A percentile compares a stretch with the other conserved stretches of the same genome.
Conservation (phyloP, 164 flowering plant species). For the Vitis rupestris region DNA sequence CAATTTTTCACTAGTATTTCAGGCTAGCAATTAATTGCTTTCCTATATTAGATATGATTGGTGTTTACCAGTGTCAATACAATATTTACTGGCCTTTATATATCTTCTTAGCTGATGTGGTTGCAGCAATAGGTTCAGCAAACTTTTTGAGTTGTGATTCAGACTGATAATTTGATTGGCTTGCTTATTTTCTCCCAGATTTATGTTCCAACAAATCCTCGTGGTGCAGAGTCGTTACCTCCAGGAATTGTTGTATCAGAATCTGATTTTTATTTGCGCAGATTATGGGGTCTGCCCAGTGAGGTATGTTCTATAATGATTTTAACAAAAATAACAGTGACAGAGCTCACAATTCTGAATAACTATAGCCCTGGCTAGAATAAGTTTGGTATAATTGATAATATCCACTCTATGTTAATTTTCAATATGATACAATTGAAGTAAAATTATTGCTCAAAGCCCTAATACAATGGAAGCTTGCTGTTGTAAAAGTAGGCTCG, state of each 20-base stretch:
- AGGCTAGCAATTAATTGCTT: neutral
- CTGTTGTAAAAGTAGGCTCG: too few species aligned
- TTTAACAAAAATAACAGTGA: neutral
- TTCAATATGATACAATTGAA: too few species aligned
- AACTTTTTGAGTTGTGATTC: neutral
- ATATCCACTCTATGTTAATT: too few species aligned
- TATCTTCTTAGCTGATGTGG: neutral
- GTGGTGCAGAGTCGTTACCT: constrained; percentile 83
- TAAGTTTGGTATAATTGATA: too few species aligned
- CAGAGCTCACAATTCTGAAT: neutral
- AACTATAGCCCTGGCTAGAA: neutral
- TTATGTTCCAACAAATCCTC: constrained; percentile 79
- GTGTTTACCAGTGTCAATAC: neutral
- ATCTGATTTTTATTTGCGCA: constrained; percentile 74
- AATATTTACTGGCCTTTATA: neutral
- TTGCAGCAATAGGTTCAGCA: neutral
- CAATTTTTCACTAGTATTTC: neutral
- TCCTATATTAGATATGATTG: neutral
- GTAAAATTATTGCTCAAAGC: too few species aligned
- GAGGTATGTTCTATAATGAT: constrained; percentile 48
- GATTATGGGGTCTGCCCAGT: constrained; percentile 93
- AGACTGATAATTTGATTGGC: neutral
- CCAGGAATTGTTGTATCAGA: constrained; percentile 81
- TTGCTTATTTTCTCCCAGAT: constrained; percentile 44
- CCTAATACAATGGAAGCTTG: too few species aligned